A percentile compares a stretch with the other conserved stretches of the same genome.
These are phyloP conservation scores for Skeletonema potamos DNA, from an alignment of 108 stramenopile species.

Conservation along the genomic window DNA sequence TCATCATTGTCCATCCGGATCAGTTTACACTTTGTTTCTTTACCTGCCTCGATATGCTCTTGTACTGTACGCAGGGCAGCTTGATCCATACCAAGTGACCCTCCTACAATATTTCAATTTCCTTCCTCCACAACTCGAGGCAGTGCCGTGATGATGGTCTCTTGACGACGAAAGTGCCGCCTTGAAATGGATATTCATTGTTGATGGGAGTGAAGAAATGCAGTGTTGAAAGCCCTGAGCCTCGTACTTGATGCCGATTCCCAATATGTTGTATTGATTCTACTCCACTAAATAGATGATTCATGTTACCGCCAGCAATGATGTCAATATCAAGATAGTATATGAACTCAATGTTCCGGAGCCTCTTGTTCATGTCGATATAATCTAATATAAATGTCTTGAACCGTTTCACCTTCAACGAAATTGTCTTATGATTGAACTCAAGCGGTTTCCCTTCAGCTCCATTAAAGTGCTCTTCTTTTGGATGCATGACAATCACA, in stretches of 20 bases:
- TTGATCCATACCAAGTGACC: conserved; percentile 34
- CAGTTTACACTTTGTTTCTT: conserved; percentile 30
- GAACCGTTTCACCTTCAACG: conserved; percentile 47
- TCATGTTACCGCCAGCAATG: conserved; percentile 38
- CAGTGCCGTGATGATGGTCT: conserved; percentile 29
- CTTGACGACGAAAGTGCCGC: conserved; percentile 36
- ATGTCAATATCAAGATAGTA: conserved; percentile 62
- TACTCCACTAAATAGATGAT: conserved; percentile 18
- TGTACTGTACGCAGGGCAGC: conserved; percentile 35
- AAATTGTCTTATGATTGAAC: conserved; percentile 30
- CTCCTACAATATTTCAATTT: conserved; percentile 28
- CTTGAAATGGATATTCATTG: conserved; percentile 35
- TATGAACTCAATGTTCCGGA: conserved; percentile 30
- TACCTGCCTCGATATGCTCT: conserved; percentile 19
- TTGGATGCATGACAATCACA: conserved; percentile 53
- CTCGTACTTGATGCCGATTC: background rate
- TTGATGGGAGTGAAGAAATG: conserved; percentile 37
- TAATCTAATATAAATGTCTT: conserved; percentile 59
- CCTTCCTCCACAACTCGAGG: conserved; percentile 32
- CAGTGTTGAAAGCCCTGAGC: conserved; percentile 14
- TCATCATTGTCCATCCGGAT: conserved; percentile 36
- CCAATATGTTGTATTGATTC: conserved; percentile 11
- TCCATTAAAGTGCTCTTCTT: conserved; percentile 30
- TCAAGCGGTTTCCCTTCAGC: conserved; percentile 23
- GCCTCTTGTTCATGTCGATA: conserved; percentile 27